Base-by-base conservation (phyloP, 2,329 filamentous ascomycete species). In the Aspergillus versicolor region DNA sequence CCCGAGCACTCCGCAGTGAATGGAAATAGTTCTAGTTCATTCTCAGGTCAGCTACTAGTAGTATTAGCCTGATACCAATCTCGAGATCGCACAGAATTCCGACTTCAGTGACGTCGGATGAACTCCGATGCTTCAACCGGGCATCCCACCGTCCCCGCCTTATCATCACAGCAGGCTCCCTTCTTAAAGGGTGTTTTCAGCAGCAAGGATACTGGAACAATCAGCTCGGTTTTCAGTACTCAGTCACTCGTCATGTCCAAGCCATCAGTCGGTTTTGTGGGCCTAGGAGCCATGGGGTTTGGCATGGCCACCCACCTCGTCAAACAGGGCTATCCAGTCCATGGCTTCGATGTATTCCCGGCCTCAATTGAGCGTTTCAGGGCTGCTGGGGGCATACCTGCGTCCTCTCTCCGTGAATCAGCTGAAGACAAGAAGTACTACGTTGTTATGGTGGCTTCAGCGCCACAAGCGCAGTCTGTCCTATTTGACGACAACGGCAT, bases 241-340 rank as follows among this genome's bases (percentile, higher is more conserved):
- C 12, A 37, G 12, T n/a, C 34, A 21, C 1, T 7, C 32, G 73
- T 63, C 21, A 75, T 77, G 63, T 75, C 75, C 34, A 82, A 80
- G 67, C 78, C 80, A 24, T 67, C 73, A 52, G 77, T 89, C 53
- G 82, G 84, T 62, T 90, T 91, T 74, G 86, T 89, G 61, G 89
- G 89, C 78, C 86, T 92, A 3, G 89, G 89, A 56, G 88, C 88
- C 73, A 91, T 91, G 89, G 89, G 89, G 69, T 89, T 90, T 71
- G 89, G 89, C 69, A 91, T 92, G 88, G 89, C 89, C 61, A 89
- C 84, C 58, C 82, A 91, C 69, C 82, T 92, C 45, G 78, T 91
- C 65, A 84, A 85, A 63, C 76, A 83, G 61, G 87, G 87, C 57
- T 89, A 88, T 72, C 59, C 76, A 24, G 88, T 91, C 22, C 87